These are phyloP conservation scores for Leucaena leucocephala DNA, from an alignment of 306 rosid species.

Conservation along the genomic window DNA sequence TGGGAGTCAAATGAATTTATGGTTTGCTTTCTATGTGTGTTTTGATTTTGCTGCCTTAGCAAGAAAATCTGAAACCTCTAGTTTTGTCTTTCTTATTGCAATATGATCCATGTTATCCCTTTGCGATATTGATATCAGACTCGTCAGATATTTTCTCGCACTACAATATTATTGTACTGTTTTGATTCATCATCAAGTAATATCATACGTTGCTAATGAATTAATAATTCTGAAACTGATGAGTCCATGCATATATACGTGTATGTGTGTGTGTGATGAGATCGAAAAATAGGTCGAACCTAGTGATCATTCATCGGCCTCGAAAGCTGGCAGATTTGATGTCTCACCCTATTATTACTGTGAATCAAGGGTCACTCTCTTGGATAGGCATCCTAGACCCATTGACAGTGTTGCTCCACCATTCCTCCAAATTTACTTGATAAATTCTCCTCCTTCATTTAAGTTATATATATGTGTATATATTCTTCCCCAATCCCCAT, in stretches of 20 bases:
- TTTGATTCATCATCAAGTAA: neutral
- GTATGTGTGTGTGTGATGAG: too few species aligned
- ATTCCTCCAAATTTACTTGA: neutral
- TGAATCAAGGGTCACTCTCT: neutral
- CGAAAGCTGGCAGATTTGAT: conserved; percentile 44
- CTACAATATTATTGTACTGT: neutral
- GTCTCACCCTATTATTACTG: conserved; percentile 29
- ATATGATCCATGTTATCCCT: neutral
- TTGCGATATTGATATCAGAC: too few species aligned
- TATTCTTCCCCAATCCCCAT: neutral
- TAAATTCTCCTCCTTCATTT: too few species aligned
- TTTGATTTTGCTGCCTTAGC: conserved; percentile 23
- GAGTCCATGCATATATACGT: neutral
- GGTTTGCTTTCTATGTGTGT: conserved; percentile 3
- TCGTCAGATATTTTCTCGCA: too few species aligned
- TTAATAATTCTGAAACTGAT: neutral
- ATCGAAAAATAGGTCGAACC: conserved; percentile 29
- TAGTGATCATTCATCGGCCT: conserved; percentile 17
- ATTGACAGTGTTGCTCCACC: conserved; percentile 45
- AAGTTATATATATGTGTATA: too few species aligned
- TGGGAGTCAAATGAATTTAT: neutral
- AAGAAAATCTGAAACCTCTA: conserved; percentile 8
- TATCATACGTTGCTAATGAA: neutral
- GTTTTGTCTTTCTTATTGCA: neutral
- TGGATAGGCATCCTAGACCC: conserved; percentile 14